These are phyloP conservation scores for Termitomyces sp. DNA, from an alignment of 768 basidiomycete species.

Conservation along the genomic window DNA sequence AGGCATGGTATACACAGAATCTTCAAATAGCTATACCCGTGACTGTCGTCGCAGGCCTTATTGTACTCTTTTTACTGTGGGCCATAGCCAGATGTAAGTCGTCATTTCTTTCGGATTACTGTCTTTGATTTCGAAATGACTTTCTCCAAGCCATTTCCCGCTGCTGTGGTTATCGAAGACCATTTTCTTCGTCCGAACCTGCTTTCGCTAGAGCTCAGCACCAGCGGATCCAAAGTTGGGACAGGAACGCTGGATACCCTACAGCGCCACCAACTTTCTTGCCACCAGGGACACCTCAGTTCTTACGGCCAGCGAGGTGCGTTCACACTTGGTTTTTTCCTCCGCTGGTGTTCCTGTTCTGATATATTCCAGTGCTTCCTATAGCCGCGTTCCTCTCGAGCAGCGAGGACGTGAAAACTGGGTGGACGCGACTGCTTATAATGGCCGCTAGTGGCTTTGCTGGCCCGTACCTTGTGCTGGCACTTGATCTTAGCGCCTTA, in stretches of 20 bases:
- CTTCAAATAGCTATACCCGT: conserved; percentile 79
- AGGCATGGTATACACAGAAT: conserved; percentile 77
- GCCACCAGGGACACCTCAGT: conserved; percentile 10
- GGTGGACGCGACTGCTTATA: conserved; percentile 44
- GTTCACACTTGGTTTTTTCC: neutral
- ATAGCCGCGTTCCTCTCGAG: conserved; percentile 26
- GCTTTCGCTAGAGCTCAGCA: conserved; percentile 11
- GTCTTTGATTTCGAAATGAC: neutral
- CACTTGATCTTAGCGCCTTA: neutral
- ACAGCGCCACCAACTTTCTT: conserved; percentile 12
- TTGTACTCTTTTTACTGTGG: conserved; percentile 57
- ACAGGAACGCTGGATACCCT: conserved; percentile 16
- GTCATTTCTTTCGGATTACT: neutral
- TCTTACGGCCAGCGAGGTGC: conserved; percentile 16
- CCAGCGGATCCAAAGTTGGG: conserved; percentile 18
- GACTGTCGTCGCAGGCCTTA: conserved; percentile 63
- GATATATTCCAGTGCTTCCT: neutral
- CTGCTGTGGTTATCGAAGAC: conserved; percentile 27
- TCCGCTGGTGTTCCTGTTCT: neutral
- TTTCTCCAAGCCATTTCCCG: conserved; percentile 27
- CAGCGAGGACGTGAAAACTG: conserved; percentile 31
- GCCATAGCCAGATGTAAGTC: conserved; percentile 39
- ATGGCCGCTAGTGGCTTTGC: conserved; percentile 24
- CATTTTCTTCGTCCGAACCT: conserved; percentile 3
- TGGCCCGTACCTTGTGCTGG: neutral